Percentiles rank a stretch among this genome's conserved stretches.
These are phyloP conservation scores for Tolypocladium cylindrosporum DNA, from an alignment of 2,329 filamentous ascomycete species.

Conservation along the genomic window DNA sequence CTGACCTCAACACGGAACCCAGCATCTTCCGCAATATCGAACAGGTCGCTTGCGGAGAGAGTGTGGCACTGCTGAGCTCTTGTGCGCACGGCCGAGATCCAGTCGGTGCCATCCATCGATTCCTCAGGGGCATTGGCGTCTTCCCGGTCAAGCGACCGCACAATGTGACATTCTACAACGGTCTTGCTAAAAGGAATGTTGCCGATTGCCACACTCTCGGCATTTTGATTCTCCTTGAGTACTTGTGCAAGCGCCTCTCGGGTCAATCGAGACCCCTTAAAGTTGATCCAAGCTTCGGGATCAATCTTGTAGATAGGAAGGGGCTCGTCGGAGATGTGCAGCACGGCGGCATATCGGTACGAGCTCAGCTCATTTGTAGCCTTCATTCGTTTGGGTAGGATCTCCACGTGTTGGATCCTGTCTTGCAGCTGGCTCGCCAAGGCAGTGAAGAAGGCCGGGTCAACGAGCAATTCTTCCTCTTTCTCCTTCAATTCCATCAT, in stretches of 20 bases:
- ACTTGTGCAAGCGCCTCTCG: slow-evolving; percentile 2
- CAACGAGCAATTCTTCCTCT: slow-evolving; percentile 11
- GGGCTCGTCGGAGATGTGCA: slow-evolving; percentile 1
- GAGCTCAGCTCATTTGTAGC: slow-evolving; percentile 18
- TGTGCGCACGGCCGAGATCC: too few species aligned
- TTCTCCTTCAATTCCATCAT: slow-evolving; percentile 6
- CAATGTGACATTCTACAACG: too few species aligned
- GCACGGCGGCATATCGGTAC: slow-evolving; percentile 17
- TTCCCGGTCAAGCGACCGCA: too few species aligned
- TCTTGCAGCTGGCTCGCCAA: slow-evolving; percentile 5
- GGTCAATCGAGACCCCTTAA: slow-evolving; percentile 5
- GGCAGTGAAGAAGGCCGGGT: slow-evolving; percentile 12
- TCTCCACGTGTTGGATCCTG: slow-evolving; percentile 14
- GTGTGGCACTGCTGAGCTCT: too few species aligned
- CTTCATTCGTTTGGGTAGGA: slow-evolving; percentile 16
- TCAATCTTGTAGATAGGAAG: slow-evolving; percentile 3
- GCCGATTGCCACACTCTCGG: too few species aligned
- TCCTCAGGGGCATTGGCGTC: not conserved
- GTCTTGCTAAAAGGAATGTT: too few species aligned
- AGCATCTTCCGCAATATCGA: slow-evolving; percentile 8
- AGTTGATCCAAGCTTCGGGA: slow-evolving; percentile 10
- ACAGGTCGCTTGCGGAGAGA: not conserved
- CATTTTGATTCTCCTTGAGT: slow-evolving; percentile 1
- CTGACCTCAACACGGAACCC: slow-evolving; percentile 36
- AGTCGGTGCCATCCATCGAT: not conserved